These are phyloP conservation scores for Samsoniella hepiali DNA, from an alignment of 2,329 filamentous ascomycete genomes.

Conservation along the genomic window DNA sequence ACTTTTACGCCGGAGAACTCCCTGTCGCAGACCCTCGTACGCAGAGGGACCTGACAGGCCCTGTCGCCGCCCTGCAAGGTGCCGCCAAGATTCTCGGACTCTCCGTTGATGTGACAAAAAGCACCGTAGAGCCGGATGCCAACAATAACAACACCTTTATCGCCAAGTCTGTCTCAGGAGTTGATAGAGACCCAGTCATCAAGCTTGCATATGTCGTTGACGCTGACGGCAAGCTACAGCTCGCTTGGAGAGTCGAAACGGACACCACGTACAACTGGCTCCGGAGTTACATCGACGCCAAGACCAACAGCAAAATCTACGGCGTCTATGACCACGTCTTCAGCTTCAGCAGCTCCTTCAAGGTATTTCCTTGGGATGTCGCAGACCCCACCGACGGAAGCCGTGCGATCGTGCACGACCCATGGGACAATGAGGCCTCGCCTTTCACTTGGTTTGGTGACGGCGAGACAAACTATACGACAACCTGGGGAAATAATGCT, in stretches of 20 bases:
- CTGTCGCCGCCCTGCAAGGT: conserved; percentile 42
- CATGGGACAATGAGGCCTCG: conserved; percentile 45
- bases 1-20: conserved; percentile 41
- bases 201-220: conserved; percentile 54
- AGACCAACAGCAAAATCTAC: conserved; percentile 43
- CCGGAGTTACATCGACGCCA: conserved; percentile 55
- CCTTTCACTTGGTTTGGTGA: conserved; percentile 53
- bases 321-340: conserved; percentile 57
- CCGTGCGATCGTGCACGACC: conserved; percentile 44
- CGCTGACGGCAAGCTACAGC: conserved; percentile 42
- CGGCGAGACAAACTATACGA: conserved; percentile 46
- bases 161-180: conserved; percentile 48
- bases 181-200: conserved; percentile 50
- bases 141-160: conserved; percentile 29
- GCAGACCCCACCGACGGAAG: conserved; percentile 52
- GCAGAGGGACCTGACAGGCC: conserved; percentile 41
- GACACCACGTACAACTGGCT: conserved; percentile 56
- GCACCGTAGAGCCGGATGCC: conserved; percentile 9
- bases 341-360: conserved; percentile 40
- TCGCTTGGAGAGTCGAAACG: conserved; percentile 58
- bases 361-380: conserved; percentile 55
- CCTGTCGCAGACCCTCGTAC: conserved; percentile 36
- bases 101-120: conserved; percentile 26
- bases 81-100: conserved; percentile 35
- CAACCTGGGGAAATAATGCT: conserved; percentile 57